A percentile compares a stretch with the other conserved stretches of the same genome.
These are phyloP conservation scores for Nicotiana paniculata DNA, from an alignment of 257 asterid genomes.

Conservation along the genomic window DNA sequence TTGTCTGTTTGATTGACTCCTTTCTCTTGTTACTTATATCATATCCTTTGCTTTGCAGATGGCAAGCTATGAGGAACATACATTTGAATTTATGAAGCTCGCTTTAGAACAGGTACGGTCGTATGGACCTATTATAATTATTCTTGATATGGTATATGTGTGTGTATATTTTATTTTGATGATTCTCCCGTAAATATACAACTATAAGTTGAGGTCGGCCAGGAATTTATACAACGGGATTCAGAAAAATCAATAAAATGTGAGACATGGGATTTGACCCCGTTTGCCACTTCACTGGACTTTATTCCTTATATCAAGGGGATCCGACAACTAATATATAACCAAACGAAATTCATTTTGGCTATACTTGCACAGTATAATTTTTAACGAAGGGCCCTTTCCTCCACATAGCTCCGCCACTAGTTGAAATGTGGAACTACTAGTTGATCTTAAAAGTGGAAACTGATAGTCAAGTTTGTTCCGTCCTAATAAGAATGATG, in stretches of 20 bases:
- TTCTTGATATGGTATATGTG: background rate
- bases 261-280: too few relatives aligned
- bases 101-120: constrained; percentile 60
- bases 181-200: background rate
- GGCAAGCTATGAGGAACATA: constrained; percentile 28
- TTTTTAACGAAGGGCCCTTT: too few relatives aligned
- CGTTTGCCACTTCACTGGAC: too few relatives aligned
- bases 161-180: background rate
- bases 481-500: background rate
- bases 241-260: too few relatives aligned
- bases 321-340: too few relatives aligned
- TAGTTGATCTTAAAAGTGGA: background rate
- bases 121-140: background rate
- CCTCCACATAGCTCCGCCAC: too few relatives aligned
- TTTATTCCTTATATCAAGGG: too few relatives aligned
- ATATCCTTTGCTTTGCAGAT: constrained; percentile 18
- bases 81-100: constrained; percentile 50
- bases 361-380: too few relatives aligned
- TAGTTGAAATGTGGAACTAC: too few relatives aligned
- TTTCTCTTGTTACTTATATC: background rate
- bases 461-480: background rate
- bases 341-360: too few relatives aligned
- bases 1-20: background rate
- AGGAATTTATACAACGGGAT: too few relatives aligned
- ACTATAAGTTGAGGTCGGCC: background rate